Conservation (phyloP, 2,329 filamentous ascomycete species). For the Epichloe uncinata region DNA sequence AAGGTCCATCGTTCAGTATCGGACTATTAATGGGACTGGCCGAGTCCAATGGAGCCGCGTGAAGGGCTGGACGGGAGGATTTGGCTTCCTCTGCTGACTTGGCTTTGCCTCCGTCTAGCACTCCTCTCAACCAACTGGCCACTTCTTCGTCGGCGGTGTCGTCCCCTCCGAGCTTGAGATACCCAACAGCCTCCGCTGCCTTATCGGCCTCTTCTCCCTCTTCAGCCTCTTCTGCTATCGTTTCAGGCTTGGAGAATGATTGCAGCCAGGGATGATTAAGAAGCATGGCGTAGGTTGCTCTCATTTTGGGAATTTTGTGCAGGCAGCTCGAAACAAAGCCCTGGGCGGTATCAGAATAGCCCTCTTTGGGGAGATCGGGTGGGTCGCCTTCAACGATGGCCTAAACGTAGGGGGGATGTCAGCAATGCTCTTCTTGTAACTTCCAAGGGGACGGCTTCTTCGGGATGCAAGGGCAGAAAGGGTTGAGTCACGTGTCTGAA, state of each 20-base stretch:
- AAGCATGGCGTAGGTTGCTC: constrained; percentile 88
- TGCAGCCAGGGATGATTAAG: constrained; percentile 82
- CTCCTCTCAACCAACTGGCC: constrained; percentile 66
- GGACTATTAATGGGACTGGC: constrained; percentile 43
- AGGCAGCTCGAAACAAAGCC: constrained; percentile 84
- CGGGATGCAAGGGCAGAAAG: neutral
- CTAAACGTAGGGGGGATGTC: constrained; percentile 31
- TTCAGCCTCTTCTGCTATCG: constrained; percentile 57
- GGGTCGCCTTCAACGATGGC: constrained; percentile 97
- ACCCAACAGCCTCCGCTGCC: constrained; percentile 29
- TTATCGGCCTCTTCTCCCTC: constrained; percentile 38
- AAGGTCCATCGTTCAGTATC: neutral
- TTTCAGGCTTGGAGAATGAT: constrained; percentile 60
- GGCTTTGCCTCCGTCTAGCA: constrained; percentile 44
- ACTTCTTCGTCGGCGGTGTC: constrained; percentile 61
- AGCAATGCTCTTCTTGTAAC: neutral
- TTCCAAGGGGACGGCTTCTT: no score
- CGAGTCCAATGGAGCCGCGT: constrained; percentile 71
- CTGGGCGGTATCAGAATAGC: constrained; percentile 65
- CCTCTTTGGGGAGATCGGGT: constrained; percentile 65
- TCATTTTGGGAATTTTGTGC: constrained; percentile 80
- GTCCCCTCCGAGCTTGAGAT: constrained; percentile 26
- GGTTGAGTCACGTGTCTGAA: neutral
- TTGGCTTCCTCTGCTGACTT: constrained; percentile 35
- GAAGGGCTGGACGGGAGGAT: constrained; percentile 64